Evolutionary conservation across 805 yeast species (phyloP).

Genomic region (Grigorovia jiainica): DNA sequence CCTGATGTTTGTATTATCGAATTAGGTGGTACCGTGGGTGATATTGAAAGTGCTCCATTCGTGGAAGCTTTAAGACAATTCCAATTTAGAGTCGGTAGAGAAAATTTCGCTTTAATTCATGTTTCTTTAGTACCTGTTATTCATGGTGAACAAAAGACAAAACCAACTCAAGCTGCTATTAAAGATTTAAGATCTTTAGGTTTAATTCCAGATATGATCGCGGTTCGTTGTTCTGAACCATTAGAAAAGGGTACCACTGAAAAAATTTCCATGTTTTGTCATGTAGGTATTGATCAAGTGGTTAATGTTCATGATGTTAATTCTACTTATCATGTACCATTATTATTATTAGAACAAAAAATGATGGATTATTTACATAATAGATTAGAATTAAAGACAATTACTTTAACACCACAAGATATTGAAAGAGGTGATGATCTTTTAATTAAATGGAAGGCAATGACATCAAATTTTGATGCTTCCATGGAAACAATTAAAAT

Average conservation of each 20-base stretch:
- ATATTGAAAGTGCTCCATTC: constrained; percentile 96
- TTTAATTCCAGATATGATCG: constrained; percentile 91
- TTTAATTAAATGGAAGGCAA: constrained; percentile 66
- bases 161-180: constrained; percentile 98
- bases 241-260: constrained; percentile 80
- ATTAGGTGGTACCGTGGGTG: constrained; percentile 99
- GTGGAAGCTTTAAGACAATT: constrained; percentile 98
- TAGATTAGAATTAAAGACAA: constrained; percentile 52
- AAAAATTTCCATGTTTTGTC: constrained; percentile 98
- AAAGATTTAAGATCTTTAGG: constrained; percentile 94
- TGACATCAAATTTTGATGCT: constrained; percentile 74
- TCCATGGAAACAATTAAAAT: constrained; percentile 82
- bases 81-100: constrained; percentile 92
- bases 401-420: constrained; percentile 41
- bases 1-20: constrained; percentile 97
- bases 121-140: constrained; percentile 96
- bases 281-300: constrained; percentile 97
- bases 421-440: constrained; percentile 56
- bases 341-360: constrained; percentile 78
- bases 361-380: constrained; percentile 62
- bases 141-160: constrained; percentile 97
- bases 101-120: constrained; percentile 90
- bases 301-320: constrained; percentile 94
- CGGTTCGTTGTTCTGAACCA: constrained; percentile 87
- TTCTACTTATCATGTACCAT: constrained; percentile 95